A percentile compares a stretch with the other conserved stretches of the same genome.
Conservation (phyloP, 2,329 filamentous ascomycete species). For the Hypoxylon sp. region DNA sequence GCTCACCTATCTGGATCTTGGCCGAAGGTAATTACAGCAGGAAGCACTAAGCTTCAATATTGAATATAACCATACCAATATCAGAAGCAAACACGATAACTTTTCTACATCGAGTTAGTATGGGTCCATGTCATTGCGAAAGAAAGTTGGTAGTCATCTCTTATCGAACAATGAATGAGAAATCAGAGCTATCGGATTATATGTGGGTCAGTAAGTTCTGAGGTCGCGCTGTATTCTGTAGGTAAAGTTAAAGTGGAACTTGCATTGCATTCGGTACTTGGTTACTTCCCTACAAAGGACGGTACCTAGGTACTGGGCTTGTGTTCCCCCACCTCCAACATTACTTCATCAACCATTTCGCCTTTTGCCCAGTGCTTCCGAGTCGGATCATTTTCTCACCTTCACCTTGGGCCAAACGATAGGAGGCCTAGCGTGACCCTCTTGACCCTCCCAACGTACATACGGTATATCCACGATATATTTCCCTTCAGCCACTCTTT, state of each 20-base stretch:
- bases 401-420: slow-evolving; percentile 9
- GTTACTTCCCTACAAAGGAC: slow-evolving; percentile 1
- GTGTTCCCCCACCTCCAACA: slow-evolving; percentile 30
- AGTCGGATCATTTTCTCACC: slow-evolving; percentile 23
- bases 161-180: neutral
- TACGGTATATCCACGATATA: slow-evolving; percentile 11
- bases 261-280: neutral
- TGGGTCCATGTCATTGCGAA: neutral
- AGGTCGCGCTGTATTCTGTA: no score
- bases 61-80: no score
- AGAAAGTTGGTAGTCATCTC: neutral
- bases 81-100: no score
- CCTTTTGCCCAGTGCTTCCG: slow-evolving; percentile 23
- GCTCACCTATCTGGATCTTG: neutral
- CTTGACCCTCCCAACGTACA: slow-evolving; percentile 2
- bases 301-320: neutral
- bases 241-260: neutral
- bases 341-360: slow-evolving; percentile 33
- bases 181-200: neutral
- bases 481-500: slow-evolving; percentile 9
- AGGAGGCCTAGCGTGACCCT: slow-evolving; percentile 20
- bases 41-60: slow-evolving; percentile 3
- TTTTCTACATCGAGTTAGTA: no score
- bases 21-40: slow-evolving; percentile 1
- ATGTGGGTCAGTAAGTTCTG: neutral